Conservation (phyloP, 139 green algal genomes). For the Coelastrella sp. region DNA sequence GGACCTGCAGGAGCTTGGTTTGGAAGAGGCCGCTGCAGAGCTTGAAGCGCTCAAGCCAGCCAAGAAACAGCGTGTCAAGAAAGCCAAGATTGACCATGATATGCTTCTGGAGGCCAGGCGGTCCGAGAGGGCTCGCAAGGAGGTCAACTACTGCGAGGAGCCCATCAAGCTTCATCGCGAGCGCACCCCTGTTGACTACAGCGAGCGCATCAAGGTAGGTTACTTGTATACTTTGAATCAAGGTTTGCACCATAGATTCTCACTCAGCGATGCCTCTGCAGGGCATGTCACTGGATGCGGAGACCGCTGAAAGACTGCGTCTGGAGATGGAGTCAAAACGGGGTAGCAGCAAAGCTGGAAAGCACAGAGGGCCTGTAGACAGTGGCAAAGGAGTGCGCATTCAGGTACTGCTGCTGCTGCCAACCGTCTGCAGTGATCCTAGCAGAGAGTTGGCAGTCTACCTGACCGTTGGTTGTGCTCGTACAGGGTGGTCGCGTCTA, state of each 20-base stretch:
- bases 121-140: conserved; percentile 19
- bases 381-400: conserved; percentile 77
- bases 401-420: conserved; percentile 47
- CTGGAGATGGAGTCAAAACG: conserved; percentile 37
- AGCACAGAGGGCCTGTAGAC: conserved; percentile 62
- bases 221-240: too few species aligned
- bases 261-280: neutral
- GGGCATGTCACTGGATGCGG: conserved; percentile 26
- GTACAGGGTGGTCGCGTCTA: conserved; percentile 81
- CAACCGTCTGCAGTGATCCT: too few species aligned
- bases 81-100: neutral
- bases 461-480: conserved; percentile 1
- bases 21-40: conserved; percentile 14
- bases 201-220: conserved; percentile 38
- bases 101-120: neutral
- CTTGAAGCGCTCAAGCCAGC: conserved; percentile 20
- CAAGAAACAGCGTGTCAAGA: conserved; percentile 19
- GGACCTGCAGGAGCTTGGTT: conserved; percentile 53
- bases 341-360: conserved; percentile 21
- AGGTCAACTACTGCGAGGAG: conserved; percentile 51
- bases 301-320: conserved; percentile 45
- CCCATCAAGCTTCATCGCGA: neutral
- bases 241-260: neutral
- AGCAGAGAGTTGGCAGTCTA: too few species aligned
- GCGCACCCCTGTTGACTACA: conserved; percentile 24